These are phyloP conservation scores for Ogataea methanolica DNA, from an alignment of 805 yeast genomes.

Conservation along the genomic window DNA sequence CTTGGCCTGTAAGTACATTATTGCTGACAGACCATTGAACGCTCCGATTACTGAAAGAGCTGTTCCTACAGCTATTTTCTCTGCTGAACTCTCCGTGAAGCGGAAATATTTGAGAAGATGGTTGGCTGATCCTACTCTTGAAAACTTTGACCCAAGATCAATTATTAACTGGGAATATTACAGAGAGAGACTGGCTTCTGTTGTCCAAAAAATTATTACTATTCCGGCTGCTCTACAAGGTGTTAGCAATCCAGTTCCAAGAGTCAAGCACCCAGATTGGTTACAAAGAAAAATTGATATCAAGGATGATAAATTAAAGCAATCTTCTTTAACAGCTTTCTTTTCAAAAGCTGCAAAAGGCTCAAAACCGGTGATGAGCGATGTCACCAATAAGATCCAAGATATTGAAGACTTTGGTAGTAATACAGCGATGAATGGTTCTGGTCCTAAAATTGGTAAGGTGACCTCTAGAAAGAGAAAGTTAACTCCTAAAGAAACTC, in stretches of 20 bases:
- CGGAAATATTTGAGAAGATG: constrained; percentile 75
- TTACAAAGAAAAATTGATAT: constrained; percentile 56
- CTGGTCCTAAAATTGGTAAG: constrained; percentile 37
- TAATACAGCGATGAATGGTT: constrained; percentile 21
- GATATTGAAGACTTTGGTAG: constrained; percentile 76
- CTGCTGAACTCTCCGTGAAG: constrained; percentile 71
- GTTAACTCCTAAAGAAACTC: constrained; percentile 30
- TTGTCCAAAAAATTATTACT: constrained; percentile 88
- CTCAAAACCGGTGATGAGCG: constrained; percentile 31
- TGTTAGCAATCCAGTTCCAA: constrained; percentile 86
- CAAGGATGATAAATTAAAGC: constrained; percentile 66
- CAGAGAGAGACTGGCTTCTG: constrained; percentile 84
- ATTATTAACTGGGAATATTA: constrained; percentile 94
- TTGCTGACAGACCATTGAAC: constrained; percentile 73
- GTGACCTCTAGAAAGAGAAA: constrained; percentile 46
- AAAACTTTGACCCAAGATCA: constrained; percentile 79
- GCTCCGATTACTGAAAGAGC: constrained; percentile 97
- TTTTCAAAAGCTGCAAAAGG: constrained; percentile 42
- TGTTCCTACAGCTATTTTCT: constrained; percentile 91
- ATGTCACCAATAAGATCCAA: constrained; percentile 35
- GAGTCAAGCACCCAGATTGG: constrained; percentile 96
- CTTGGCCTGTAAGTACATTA: constrained; percentile 89
- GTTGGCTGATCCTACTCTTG: constrained; percentile 74
- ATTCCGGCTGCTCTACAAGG: constrained; percentile 96
- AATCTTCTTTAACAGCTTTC: constrained; percentile 56